Base-by-base conservation (phyloP, 2,329 filamentous ascomycete genomes). In the Colletotrichum sp. region DNA sequence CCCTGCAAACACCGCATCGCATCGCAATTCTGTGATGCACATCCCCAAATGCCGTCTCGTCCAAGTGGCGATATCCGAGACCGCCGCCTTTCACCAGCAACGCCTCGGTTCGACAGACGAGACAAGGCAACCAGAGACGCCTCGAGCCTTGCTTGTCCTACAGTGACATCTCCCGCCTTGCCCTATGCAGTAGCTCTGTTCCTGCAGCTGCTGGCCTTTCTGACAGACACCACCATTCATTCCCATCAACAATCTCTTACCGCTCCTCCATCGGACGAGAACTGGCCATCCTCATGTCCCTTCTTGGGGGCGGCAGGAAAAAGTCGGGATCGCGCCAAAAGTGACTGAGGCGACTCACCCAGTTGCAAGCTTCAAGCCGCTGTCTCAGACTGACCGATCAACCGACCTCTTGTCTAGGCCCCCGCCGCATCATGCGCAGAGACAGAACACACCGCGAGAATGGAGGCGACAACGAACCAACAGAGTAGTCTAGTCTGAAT, bases 161-260 rank as follows among this genome's bases (percentile, higher is more conserved):
- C 52, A 36, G 65, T 52, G 24, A 49, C 13, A 49, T 66, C 24
- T 52, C n/a, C 64, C 32, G 30, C 26, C 68, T 55, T 16, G 39
- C 71, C 21, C 39, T 15, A 68, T 68, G 70, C 70, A 65, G 59
- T 65, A 60, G 21, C 65, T 73, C 55, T 57, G 74, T 76, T 73
- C 70, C 74, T 74, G 74, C 74, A 76, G 74, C 62, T 44, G 15
- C 21, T 21, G 26, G n/a, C n/a, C 60, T 64, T 32, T n/a, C 55
- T 30, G 28, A 10, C 15, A 8, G 24, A 18, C 18, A 30, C 55
- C 18, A 16, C 18, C 28, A 18, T 30, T 13, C 30, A 39, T 32
- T 36, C 21, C 5, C 32, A 36, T 62, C 52, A 72, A 52, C 62
- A 66, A 39, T 63, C 24, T 16, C 49, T 73, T 68, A 72, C 70